Base-by-base conservation (phyloP, 148 eudicot genomes). In the Camellia sinensis region DNA sequence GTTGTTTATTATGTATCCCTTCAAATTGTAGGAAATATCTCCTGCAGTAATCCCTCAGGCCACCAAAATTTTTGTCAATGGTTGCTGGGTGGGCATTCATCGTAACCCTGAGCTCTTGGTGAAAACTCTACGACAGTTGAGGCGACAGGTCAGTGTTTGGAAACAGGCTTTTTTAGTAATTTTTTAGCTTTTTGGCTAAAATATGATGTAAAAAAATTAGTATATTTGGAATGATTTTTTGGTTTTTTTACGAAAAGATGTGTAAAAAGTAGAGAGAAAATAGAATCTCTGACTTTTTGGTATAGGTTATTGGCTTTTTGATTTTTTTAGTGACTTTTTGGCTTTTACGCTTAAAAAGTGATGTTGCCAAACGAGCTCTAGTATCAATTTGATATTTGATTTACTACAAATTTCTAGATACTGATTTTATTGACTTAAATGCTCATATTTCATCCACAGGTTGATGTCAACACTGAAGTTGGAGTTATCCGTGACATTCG, bases 81-180 rank as follows among this genome's bases (percentile, higher is more conserved):
- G 99, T 80, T 85, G 93, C 77, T 95, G 97, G 99, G 97, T 95
- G 74, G 99, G 99, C 13, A 91, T 95, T 60, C 99, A 93, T 84
- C 93, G 97, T 29, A 92, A 95, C 79, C 97, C 97, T 71, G 97
- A 95, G 71, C 81, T 93, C 75, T 88, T 95, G 89, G 97, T 95
- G 80, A 90, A 86, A 75, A 93, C 97, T 29, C 74, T 95, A 70
- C 87, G 93, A 79, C 89, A 87, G 46, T 83, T 93, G 74, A 83
- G 97, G 80, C 89, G 98, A 89, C 91, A 93, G 89, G 98, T 95
- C 84, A n/a, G 88, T 76, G 37, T 29, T 29, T 29, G 37, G 37
- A 29, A 29, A 29, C 37, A 0, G 37, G 37, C 37, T 29, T 29
- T 29, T 29, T 29, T 29, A 29, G 1, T 29, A 29, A 29, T 29